phyloP scores from a whole-genome alignment of 169 alveolate species.

The Plasmodium relictum region DNA sequence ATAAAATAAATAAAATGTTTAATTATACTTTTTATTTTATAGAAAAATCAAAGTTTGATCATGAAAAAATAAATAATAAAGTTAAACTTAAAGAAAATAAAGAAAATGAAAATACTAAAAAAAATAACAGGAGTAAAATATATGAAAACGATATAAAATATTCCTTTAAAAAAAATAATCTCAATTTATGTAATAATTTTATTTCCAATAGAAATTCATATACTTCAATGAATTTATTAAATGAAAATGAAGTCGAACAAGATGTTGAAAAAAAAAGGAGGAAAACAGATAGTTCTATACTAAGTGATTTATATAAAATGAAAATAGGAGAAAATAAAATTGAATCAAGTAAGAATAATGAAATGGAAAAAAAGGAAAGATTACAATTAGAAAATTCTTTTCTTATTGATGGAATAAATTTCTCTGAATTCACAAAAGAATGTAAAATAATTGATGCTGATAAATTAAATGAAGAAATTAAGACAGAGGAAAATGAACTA shows the following conservation, averaged over 20 bases:
- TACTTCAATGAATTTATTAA: not conserved
- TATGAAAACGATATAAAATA: not conserved
- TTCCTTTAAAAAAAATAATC: not conserved
- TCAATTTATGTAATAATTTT: not conserved
- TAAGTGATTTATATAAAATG: not conserved
- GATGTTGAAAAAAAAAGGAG: slow-evolving; percentile 16
- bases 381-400: not conserved
- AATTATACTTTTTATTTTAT: too few species aligned
- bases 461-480: not conserved
- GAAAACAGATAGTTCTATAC: slow-evolving; percentile 37
- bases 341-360: not conserved
- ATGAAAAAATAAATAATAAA: not conserved
- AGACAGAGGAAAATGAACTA: not conserved
- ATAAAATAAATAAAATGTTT: too few species aligned
- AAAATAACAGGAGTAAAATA: not conserved
- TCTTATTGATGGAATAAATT: slow-evolving; percentile 61
- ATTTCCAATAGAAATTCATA: slow-evolving; percentile 3
- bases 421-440: slow-evolving; percentile 55
- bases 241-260: slow-evolving; percentile 3
- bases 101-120: too few species aligned
- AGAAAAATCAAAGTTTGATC: too few species aligned
- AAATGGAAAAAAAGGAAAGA: not conserved
- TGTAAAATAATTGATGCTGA: slow-evolving; percentile 34
- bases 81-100: too few species aligned
- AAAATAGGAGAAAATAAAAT: not conserved